Evolutionary conservation across 2,329 filamentous ascomycete genomes (phyloP).

Genomic region (Colletotrichum sansevieriae): DNA sequence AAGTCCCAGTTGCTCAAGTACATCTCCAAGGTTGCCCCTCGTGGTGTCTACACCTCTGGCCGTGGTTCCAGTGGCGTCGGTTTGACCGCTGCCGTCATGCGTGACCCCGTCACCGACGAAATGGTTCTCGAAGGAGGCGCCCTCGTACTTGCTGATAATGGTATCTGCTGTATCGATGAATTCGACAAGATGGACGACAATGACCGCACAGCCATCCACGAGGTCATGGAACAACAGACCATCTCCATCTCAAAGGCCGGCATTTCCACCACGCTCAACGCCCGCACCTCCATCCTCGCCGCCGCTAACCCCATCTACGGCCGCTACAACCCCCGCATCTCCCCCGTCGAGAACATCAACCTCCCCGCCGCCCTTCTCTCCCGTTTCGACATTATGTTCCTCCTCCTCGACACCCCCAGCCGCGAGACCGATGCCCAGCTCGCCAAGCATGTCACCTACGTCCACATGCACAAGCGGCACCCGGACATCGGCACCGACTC

Average conservation of each 20-base stretch:
- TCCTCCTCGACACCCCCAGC: conserved; percentile 93
- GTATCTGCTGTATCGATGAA: conserved; percentile 88
- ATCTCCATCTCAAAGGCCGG: conserved; percentile 85
- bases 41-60: conserved; percentile 87
- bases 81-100: conserved; percentile 86
- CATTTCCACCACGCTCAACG: conserved; percentile 85
- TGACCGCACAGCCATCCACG: conserved; percentile 85
- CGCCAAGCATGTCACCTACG: conserved; percentile 93
- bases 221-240: conserved; percentile 91
- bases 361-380: conserved; percentile 96
- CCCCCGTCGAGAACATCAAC: conserved; percentile 99
- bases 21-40: conserved; percentile 96
- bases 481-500: conserved; percentile 75
- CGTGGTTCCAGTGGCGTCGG: conserved; percentile 86
- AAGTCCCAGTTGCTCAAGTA: conserved; percentile 99
- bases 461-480: conserved; percentile 97
- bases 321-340: conserved; percentile 97
- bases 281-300: conserved; percentile 93
- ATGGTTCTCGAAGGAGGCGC: conserved; percentile 88
- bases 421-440: conserved; percentile 93
- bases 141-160: conserved; percentile 83
- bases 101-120: conserved; percentile 85
- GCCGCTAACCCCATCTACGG: conserved; percentile 98
- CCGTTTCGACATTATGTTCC: conserved; percentile 96
- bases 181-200: conserved; percentile 93